Evolutionary conservation across 1,284 basidiomycete genomes (phyloP).

Genomic region (Bondarzewia mesenterica): DNA sequence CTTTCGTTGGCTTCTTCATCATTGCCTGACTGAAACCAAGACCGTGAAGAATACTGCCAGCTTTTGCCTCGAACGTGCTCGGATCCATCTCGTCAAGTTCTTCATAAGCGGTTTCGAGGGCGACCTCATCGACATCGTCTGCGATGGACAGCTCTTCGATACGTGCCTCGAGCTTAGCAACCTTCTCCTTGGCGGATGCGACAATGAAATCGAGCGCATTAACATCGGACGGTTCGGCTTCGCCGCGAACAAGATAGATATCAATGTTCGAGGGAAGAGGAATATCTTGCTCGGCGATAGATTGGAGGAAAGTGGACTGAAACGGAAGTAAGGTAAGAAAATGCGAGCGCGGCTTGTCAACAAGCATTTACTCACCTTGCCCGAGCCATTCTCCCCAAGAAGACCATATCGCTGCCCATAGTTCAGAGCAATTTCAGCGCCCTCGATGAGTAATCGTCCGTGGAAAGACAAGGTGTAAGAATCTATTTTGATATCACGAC

Average conservation of each 20-base stretch:
- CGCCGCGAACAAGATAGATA: constrained; percentile 94
- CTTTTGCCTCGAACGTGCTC: constrained; percentile 91
- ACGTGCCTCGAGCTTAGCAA: constrained; percentile 89
- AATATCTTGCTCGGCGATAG: constrained; percentile 88
- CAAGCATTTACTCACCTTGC: constrained; percentile 62
- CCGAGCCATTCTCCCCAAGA: constrained; percentile 94
- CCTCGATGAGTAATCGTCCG: constrained; percentile 88
- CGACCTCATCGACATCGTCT: constrained; percentile 84
- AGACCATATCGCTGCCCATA: constrained; percentile 96
- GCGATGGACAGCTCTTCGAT: constrained; percentile 92
- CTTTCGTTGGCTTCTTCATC: constrained; percentile 97
- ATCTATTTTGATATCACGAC: constrained; percentile 96
- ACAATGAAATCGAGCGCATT: constrained; percentile 97
- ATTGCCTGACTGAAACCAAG: constrained; percentile 86
- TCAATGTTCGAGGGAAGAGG: constrained; percentile 94
- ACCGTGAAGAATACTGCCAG: constrained; percentile 93
- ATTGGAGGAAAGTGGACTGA: constrained; percentile 40
- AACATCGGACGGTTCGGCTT: constrained; percentile 93
- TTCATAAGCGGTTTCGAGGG: constrained; percentile 84
- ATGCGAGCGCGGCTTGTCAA: background rate
- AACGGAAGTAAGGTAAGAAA: background rate
- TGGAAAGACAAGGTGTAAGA: constrained; percentile 96
- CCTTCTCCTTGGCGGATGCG: constrained; percentile 88
- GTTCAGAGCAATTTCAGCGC: constrained; percentile 82
- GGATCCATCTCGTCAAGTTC: constrained; percentile 98